Base-by-base conservation (phyloP, 2,329 filamentous ascomycete species). In the Trichoderma polysporum region DNA sequence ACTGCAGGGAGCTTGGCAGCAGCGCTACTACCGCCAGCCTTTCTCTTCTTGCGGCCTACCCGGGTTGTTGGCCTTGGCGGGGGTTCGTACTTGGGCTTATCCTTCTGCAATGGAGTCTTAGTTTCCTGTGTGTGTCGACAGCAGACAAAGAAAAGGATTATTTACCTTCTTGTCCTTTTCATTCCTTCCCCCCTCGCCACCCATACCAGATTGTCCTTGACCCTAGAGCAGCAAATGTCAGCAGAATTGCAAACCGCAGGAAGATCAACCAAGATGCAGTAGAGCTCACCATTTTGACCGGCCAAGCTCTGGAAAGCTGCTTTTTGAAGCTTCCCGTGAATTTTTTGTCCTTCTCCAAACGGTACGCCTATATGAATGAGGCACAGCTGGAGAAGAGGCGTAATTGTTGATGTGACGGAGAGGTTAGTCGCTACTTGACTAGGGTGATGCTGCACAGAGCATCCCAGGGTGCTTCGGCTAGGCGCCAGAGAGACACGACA, bases 71-170 rank as follows among this genome's bases (percentile, higher is more conserved):
- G 95, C 76, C 94, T 91, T 80, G 95, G 95, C 73, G 95, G 95
- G 71, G 95, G 95, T 82, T 99, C 95, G 85, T 99, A 99, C 91
- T 97, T 98, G 78, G 95, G 95, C 90, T 99, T 99, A 70, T 99
- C 94, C 87, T 99, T 98, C 94, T 97, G 76, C 2, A 73, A 68
- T 41, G 29, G 53, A 68, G 2, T 62, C 67, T 78, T 69, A 77
- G 70, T 53, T 4, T 66, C 9, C 6, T 49, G 19, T 41, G n/a
- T 4, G 2, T 35, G n/a, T 13, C 13, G 25, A 37, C 6, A 15
- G 10, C 3, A 6, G 13, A 22, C 31, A 27, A 6, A 27, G 12
- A 0, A 5, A 8, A n/a, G 33, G 22, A 27, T 35, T 79, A 65
- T 22, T 19, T 82, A 92, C 94, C 88, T 98, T 98, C 87, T 98